Base-by-base conservation (phyloP, 768 basidiomycete genomes). In the Kwoniella dendrophila region DNA sequence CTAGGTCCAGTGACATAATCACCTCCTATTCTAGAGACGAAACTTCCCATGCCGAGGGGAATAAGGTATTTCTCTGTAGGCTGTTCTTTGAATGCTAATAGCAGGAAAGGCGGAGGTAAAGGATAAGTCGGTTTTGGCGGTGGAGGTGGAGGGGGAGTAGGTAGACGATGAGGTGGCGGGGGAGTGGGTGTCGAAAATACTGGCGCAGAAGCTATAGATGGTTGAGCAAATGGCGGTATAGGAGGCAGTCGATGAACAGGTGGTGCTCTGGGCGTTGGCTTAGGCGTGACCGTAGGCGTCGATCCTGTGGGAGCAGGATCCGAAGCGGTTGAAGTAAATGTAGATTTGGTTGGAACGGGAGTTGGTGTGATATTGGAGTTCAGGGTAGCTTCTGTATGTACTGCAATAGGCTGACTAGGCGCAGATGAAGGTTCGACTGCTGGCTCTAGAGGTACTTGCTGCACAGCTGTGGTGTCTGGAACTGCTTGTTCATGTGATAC, bases 61-160 rank as follows among this genome's bases (percentile, higher is more conserved):
- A 75, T 27, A 14, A 73, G 41, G 36, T 54, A 73, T 41, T 75
- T 75, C 53, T 75, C 74, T 1, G 71, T 73, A 8, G 65, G 64
- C 7, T 50, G 38, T 22, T 75, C 74, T 40, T 69, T 70, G 69
- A 75, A 75, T 1, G 71, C 66, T 1, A 75, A 24, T 11, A 73
- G 62, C 12, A 75, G 57, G 40, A 75, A 75, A 3, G 71, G 71
- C 24, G 71, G 67, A 6, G 71, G 66, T 8, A 65, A 60, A 12
- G 68, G 69, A 44, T 72, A 74, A 1, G 49, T 52, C 0, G 63
- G 72, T 52, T 62, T 56, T n/a, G 72, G 68, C 3, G 65, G 61
- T 24, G 65, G 66, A 30, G 64, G 56, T 11, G 36, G 51, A 11
- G 36, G 7, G n/a, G 41, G 22, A 45, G 36, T 5, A 18, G 10